Evolutionary conservation across 805 yeast genomes (phyloP).

Genomic region (Metschnikowia proteae): DNA sequence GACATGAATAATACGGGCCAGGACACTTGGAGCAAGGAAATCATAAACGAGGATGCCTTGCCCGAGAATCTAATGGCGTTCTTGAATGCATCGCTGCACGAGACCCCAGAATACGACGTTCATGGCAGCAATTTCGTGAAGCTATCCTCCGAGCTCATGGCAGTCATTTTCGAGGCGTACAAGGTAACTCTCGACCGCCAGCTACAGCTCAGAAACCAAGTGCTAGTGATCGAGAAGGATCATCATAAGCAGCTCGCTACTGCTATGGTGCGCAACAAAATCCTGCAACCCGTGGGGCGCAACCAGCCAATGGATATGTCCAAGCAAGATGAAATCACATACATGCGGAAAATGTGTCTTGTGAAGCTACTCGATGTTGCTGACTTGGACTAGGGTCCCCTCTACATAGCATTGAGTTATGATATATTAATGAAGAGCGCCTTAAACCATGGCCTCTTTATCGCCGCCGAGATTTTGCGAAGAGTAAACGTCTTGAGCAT

Average conservation of each 20-base stretch:
- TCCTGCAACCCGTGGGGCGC: background rate
- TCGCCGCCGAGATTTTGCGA: slow-evolving; percentile 13
- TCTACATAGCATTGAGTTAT: background rate
- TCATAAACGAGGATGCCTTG: slow-evolving; percentile 8
- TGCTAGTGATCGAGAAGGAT: slow-evolving; percentile 7
- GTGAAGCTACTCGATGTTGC: slow-evolving; percentile 12
- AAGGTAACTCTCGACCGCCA: slow-evolving; percentile 5
- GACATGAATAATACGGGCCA: slow-evolving; percentile 10
- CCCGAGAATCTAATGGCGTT: slow-evolving; percentile 8
- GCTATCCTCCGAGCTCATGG: slow-evolving; percentile 14
- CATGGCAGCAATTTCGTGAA: slow-evolving; percentile 12
- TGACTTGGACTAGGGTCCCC: background rate
- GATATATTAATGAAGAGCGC: background rate
- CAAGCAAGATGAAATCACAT: slow-evolving; percentile 12
- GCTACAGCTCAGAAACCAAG: slow-evolving; percentile 3
- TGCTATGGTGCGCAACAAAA: slow-evolving; percentile 1
- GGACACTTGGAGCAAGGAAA: slow-evolving; percentile 15
- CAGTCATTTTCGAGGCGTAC: slow-evolving; percentile 11
- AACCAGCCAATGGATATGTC: slow-evolving; percentile 7
- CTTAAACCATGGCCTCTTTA: slow-evolving; percentile 17
- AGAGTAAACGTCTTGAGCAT: slow-evolving; percentile 11
- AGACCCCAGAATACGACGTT: slow-evolving; percentile 1
- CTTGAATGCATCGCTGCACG: slow-evolving; percentile 5
- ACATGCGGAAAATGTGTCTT: slow-evolving; percentile 14
- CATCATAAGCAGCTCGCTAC: slow-evolving; percentile 1